Conservation (phyloP, 2,329 filamentous ascomycete genomes). For the Fusarium gaditjirri region DNA sequence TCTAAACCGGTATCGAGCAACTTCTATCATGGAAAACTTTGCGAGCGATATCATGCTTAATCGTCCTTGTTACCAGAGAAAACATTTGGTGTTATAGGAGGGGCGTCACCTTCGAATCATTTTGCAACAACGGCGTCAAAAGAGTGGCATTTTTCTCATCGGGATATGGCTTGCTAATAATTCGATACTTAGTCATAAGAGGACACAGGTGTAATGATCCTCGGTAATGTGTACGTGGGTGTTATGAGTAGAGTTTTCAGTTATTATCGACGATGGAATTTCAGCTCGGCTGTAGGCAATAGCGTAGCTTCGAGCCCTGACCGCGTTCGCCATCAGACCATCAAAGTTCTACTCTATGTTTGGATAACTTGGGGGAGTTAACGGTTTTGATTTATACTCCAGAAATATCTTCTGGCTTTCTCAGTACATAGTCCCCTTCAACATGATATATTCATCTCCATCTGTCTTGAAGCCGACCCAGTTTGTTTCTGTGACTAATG, state of each 20-base stretch:
- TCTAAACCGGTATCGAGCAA: slow-evolving; percentile 30
- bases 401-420: slow-evolving; percentile 18
- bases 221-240: slow-evolving; percentile 34
- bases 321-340: slow-evolving; percentile 9
- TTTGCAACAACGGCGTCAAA: slow-evolving; percentile 41
- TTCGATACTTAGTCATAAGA: slow-evolving; percentile 22
- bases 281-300: slow-evolving; percentile 7
- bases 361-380: slow-evolving; percentile 11
- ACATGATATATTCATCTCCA: slow-evolving; percentile 28
- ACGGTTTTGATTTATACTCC: slow-evolving; percentile 17
- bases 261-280: slow-evolving; percentile 8
- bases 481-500: background rate
- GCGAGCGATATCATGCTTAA: slow-evolving; percentile 17
- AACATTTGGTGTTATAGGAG: slow-evolving; percentile 18
- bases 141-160: slow-evolving; percentile 32
- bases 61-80: slow-evolving; percentile 28
- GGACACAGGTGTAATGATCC: slow-evolving; percentile 23
- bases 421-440: slow-evolving; percentile 38
- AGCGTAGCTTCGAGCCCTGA: background rate
- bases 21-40: slow-evolving; percentile 12
- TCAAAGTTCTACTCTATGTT: background rate
- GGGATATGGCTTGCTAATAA: slow-evolving; percentile 33
- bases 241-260: slow-evolving; percentile 12
- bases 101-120: slow-evolving; percentile 22
- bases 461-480: background rate